These are phyloP conservation scores for Silybum marianum DNA, from an alignment of 129 eudicot species.

Conservation along the genomic window DNA sequence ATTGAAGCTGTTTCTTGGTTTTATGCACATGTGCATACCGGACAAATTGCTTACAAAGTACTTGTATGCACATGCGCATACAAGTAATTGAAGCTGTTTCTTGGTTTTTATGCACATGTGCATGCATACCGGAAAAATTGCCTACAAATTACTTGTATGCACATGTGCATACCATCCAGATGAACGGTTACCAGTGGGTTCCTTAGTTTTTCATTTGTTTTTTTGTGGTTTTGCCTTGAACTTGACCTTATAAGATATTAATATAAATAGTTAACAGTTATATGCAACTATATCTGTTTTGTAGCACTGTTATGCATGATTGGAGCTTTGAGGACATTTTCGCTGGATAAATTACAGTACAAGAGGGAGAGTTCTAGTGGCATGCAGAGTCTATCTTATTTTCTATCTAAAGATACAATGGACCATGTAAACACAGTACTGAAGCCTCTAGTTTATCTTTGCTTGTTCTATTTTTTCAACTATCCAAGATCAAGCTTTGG, in stretches of 20 bases:
- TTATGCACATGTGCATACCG: no score
- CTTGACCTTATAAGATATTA: not conserved
- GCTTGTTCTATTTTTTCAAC: constrained; percentile 80
- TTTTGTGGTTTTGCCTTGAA: no score
- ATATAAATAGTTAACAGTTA: not conserved
- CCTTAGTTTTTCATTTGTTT: no score
- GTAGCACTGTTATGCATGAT: constrained; percentile 89
- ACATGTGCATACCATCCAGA: no score
- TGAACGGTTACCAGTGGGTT: no score
- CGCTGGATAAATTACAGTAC: constrained; percentile 73
- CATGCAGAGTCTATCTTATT: constrained; percentile 76
- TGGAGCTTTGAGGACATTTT: constrained; percentile 82
- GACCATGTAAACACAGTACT: constrained; percentile 64
- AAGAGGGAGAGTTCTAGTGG: constrained; percentile 75
- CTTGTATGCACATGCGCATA: no score
- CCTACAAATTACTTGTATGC: no score
- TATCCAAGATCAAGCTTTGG: constrained; percentile 76
- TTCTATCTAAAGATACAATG: constrained; percentile 79
- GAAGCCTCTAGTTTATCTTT: constrained; percentile 84
- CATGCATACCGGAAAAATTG: no score
- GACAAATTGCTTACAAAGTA: no score
- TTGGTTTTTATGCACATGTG: no score
- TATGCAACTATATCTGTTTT: constrained; percentile 25
- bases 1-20: no score
- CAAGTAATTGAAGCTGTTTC: no score